These are phyloP conservation scores for Kluyveromyces aestuarii DNA, from an alignment of 805 yeast species.

Conservation along the genomic window DNA sequence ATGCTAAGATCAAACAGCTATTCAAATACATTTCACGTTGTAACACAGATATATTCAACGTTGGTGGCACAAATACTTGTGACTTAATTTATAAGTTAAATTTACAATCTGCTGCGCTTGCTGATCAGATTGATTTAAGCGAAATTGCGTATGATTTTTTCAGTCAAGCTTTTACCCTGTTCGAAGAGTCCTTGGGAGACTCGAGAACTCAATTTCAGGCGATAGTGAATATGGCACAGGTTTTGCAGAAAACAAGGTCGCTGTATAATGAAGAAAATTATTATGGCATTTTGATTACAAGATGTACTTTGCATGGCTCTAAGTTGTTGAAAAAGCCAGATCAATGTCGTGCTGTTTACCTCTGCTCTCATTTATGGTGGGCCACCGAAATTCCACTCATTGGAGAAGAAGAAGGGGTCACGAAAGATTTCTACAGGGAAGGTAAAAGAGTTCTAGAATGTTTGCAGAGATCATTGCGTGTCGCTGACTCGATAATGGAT, in stretches of 20 bases:
- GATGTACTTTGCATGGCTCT: slow-evolving; percentile 80
- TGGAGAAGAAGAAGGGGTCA: slow-evolving; percentile 38
- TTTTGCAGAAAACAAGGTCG: slow-evolving; percentile 43
- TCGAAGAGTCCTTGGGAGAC: slow-evolving; percentile 56
- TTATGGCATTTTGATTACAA: slow-evolving; percentile 75
- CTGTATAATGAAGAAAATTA: slow-evolving; percentile 39
- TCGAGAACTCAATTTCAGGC: slow-evolving; percentile 47
- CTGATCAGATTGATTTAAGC: slow-evolving; percentile 66
- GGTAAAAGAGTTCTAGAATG: slow-evolving; percentile 83
- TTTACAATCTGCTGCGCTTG: slow-evolving; percentile 59
- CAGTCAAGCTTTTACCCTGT: slow-evolving; percentile 77
- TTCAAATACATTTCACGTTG: slow-evolving; percentile 68
- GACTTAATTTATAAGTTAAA: slow-evolving; percentile 37
- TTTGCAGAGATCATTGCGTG: slow-evolving; percentile 75
- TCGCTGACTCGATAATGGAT: slow-evolving; percentile 94
- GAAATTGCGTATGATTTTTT: slow-evolving; percentile 81
- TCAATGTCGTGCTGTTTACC: slow-evolving; percentile 81
- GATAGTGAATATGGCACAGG: slow-evolving; percentile 39
- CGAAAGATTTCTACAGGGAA: slow-evolving; percentile 33
- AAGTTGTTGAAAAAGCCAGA: slow-evolving; percentile 85
- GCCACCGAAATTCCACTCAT: slow-evolving; percentile 52
- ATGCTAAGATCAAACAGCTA: slow-evolving; percentile 34
- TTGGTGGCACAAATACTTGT: slow-evolving; percentile 20
- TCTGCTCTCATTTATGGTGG: slow-evolving; percentile 93
- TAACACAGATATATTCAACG: slow-evolving; percentile 52